Evolutionary conservation across 169 alveolate species (phyloP).

Genomic region (Babesia sp.): DNA sequence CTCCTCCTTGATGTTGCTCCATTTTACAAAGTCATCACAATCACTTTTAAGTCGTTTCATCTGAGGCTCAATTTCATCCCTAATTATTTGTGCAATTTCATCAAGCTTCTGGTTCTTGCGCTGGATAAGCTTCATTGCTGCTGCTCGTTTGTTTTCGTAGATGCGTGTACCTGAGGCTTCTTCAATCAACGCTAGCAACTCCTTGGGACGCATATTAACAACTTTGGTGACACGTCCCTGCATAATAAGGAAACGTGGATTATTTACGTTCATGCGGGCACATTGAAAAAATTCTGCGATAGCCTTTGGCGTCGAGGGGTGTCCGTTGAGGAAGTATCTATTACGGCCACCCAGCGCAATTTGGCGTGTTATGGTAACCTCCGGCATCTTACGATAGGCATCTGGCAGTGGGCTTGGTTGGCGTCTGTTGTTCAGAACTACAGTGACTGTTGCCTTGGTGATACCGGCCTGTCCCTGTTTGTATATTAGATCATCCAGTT

Average conservation of each 20-base stretch:
- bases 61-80: slow-evolving; percentile 90
- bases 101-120: slow-evolving; percentile 90
- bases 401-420: slow-evolving; percentile 80
- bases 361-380: slow-evolving; percentile 90
- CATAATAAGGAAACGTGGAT: slow-evolving; percentile 97
- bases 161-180: slow-evolving; percentile 98
- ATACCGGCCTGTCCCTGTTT: slow-evolving; percentile 99
- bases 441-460: slow-evolving; percentile 97
- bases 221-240: slow-evolving; percentile 97
- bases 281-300: slow-evolving; percentile 91
- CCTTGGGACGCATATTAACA: slow-evolving; percentile 97
- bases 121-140: slow-evolving; percentile 85
- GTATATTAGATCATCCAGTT: slow-evolving; percentile 95
- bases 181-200: slow-evolving; percentile 92
- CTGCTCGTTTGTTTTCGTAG: slow-evolving; percentile 93
- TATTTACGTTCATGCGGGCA: slow-evolving; percentile 95
- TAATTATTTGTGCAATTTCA: slow-evolving; percentile 86
- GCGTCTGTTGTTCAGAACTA: slow-evolving; percentile 89
- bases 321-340: slow-evolving; percentile 94
- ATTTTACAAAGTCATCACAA: slow-evolving; percentile 72
- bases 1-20: slow-evolving; percentile 71
- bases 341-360: slow-evolving; percentile 92
- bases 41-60: slow-evolving; percentile 85
- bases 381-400: slow-evolving; percentile 82
- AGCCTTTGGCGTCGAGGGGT: slow-evolving; percentile 89